phyloP scores from a whole-genome alignment of 345 rosid species.

The Viola odorata region DNA sequence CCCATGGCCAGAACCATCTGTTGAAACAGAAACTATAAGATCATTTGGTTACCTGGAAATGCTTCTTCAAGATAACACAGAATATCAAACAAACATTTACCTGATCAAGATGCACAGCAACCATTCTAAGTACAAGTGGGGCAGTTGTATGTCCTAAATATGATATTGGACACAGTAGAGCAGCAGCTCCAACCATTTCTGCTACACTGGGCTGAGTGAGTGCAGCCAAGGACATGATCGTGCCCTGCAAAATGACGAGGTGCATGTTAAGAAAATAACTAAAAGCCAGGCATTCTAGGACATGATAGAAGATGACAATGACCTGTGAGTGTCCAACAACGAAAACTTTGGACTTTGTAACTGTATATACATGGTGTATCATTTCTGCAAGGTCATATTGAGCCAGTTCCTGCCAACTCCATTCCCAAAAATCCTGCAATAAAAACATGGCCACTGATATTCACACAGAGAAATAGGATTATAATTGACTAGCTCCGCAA shows the following conservation, averaged over 20 bases:
- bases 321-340: slow-evolving; percentile 98
- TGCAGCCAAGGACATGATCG: slow-evolving; percentile 88
- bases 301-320: slow-evolving; percentile 1
- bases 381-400: slow-evolving; percentile 68
- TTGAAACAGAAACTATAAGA: slow-evolving; percentile 6
- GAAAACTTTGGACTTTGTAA: slow-evolving; percentile 57
- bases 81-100: slow-evolving; percentile 28
- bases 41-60: slow-evolving; percentile 17
- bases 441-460: slow-evolving; percentile 10
- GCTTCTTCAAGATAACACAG: slow-evolving; percentile 10
- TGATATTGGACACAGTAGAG: slow-evolving; percentile 82
- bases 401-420: slow-evolving; percentile 98
- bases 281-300: not conserved
- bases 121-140: slow-evolving; percentile 85
- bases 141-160: slow-evolving; percentile 76
- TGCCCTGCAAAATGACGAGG: slow-evolving; percentile 42
- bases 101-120: slow-evolving; percentile 81
- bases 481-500: slow-evolving; percentile 1
- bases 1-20: slow-evolving; percentile 84
- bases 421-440: slow-evolving; percentile 86
- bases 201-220: slow-evolving; percentile 63
- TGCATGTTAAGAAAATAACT: slow-evolving; percentile 5
- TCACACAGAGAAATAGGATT: not conserved
- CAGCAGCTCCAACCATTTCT: slow-evolving; percentile 90
- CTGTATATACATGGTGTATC: slow-evolving; percentile 44